Percentiles rank a stretch among this genome's conserved stretches.
These are phyloP conservation scores for Pichia sp. DNA, from an alignment of 1,139 yeast genomes.

Conservation along the genomic window DNA sequence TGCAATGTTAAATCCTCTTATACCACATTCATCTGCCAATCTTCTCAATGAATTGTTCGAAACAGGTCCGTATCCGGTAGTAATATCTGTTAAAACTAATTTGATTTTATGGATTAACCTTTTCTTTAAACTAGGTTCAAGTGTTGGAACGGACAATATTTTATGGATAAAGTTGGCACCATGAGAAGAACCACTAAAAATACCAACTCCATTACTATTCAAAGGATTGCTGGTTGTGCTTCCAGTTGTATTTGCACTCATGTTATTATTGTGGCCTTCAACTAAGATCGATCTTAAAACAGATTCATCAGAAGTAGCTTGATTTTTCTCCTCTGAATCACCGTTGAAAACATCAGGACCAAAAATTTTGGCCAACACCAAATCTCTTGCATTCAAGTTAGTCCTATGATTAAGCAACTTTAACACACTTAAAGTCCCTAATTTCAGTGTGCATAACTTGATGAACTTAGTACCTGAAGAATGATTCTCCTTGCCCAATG, in stretches of 20 bases:
- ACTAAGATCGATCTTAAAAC: conserved; percentile 39
- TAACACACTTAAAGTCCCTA: conserved; percentile 81
- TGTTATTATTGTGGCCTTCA: conserved; percentile 26
- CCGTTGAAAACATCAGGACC: conserved; percentile 38
- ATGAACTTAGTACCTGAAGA: conserved; percentile 16
- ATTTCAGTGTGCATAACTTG: conserved; percentile 64
- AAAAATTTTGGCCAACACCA: conserved; percentile 62
- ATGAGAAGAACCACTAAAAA: conserved; percentile 36
- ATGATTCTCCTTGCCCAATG: neutral
- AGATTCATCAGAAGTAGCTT: conserved; percentile 10
- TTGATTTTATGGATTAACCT: conserved; percentile 39
- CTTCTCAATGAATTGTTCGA: conserved; percentile 63
- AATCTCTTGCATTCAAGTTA: conserved; percentile 58
- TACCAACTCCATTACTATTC: neutral
- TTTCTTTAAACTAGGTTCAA: conserved; percentile 56
- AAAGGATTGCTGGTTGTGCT: conserved; percentile 1
- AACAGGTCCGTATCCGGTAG: conserved; percentile 7
- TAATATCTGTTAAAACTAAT: conserved; percentile 13
- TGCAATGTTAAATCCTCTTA: conserved; percentile 29
- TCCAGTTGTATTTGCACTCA: conserved; percentile 6
- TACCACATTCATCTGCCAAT: conserved; percentile 88
- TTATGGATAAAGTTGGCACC: conserved; percentile 88
- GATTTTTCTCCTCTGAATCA: conserved; percentile 11
- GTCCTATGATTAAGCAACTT: conserved; percentile 71
- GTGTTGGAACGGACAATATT: conserved; percentile 61